Conservation (phyloP, 116 monocot genomes). For the Trichopus zeylanicus region DNA sequence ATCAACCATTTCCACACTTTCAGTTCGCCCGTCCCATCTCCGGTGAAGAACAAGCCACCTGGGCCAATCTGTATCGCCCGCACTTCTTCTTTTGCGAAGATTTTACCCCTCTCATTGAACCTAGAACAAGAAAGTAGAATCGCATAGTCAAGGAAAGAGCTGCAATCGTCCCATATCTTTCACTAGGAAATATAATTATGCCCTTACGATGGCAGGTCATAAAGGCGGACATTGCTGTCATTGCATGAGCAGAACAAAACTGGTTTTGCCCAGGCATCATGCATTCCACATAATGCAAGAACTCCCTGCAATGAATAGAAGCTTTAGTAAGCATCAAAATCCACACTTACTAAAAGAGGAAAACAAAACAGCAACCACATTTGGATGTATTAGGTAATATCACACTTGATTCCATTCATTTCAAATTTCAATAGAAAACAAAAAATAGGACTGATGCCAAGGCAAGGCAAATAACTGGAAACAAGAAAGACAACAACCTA, state of each 20-base stretch:
- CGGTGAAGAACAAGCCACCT: conserved; percentile 54
- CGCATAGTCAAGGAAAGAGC: not conserved
- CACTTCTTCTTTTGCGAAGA: conserved; percentile 49
- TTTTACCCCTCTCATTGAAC: conserved; percentile 46
- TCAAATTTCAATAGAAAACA: no score
- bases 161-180: not conserved
- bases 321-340: not conserved
- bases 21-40: conserved; percentile 46
- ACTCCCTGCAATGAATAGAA: conserved; percentile 33
- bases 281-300: conserved; percentile 60
- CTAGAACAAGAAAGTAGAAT: conserved; percentile 11
- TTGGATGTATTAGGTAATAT: no score
- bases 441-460: no score
- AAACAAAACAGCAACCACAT: no score
- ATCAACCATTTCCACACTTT: conserved; percentile 50
- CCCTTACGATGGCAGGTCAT: conserved; percentile 72
- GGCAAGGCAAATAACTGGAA: no score
- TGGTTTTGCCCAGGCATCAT: conserved; percentile 71
- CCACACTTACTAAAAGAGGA: no score
- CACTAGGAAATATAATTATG: not conserved
- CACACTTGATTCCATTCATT: no score
- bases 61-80: conserved; percentile 43
- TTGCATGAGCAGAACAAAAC: conserved; percentile 72
- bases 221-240: conserved; percentile 64
- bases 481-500: no score